These are phyloP conservation scores for Nannizziopsis barbatae DNA, from an alignment of 2,329 filamentous ascomycete species.

Conservation along the genomic window DNA sequence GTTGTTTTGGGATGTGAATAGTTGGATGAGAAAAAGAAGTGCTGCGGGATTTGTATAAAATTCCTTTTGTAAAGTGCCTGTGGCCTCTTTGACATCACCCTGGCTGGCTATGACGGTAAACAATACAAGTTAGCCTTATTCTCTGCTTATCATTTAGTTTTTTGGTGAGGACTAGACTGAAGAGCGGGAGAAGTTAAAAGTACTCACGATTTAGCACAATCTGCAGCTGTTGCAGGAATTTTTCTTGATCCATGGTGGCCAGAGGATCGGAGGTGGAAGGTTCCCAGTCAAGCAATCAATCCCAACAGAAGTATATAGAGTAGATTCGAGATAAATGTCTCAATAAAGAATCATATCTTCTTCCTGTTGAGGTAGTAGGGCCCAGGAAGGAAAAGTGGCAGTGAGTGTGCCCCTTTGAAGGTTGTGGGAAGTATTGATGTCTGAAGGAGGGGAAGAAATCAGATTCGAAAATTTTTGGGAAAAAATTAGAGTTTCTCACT, in stretches of 20 bases:
- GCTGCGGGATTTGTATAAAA: slow-evolving; percentile 82
- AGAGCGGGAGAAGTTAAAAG: not conserved
- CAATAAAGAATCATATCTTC: no score
- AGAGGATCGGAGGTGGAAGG: not conserved
- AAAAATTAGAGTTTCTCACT: no score
- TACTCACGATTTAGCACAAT: slow-evolving; percentile 74
- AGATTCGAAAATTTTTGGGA: no score
- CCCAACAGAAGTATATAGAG: no score
- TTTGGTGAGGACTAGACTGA: not conserved
- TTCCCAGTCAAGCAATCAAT: slow-evolving; percentile 16
- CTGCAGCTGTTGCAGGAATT: slow-evolving; percentile 77
- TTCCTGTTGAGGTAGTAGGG: no score
- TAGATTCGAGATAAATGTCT: no score
- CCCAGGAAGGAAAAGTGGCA: no score
- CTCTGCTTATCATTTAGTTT: no score
- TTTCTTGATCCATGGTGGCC: slow-evolving; percentile 60
- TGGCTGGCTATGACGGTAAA: slow-evolving; percentile 58
- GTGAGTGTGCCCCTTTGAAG: no score
- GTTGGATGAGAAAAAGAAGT: slow-evolving; percentile 74
- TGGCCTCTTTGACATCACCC: slow-evolving; percentile 78
- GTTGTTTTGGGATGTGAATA: slow-evolving; percentile 66
- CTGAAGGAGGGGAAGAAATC: no score
- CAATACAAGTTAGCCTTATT: slow-evolving; percentile 1
- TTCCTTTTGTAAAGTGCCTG: slow-evolving; percentile 78
- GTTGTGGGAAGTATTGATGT: no score